phyloP scores from a whole-genome alignment of 805 yeast genomes.

The Candida schatavii region DNA sequence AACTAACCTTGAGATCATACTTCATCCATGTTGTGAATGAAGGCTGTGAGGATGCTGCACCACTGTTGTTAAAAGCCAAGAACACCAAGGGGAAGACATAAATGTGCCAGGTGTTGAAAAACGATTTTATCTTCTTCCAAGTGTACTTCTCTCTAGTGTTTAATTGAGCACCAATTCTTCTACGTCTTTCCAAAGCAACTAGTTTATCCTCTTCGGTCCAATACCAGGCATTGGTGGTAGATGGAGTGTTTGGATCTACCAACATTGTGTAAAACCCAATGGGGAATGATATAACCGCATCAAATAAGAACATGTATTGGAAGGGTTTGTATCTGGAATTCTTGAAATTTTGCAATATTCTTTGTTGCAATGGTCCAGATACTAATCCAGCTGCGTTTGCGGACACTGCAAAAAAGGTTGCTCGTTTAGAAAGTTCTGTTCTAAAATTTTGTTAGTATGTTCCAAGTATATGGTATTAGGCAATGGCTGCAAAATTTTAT shows the following conservation, averaged over 20 bases:
- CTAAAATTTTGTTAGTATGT: constrained; percentile 7
- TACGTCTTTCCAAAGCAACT: constrained; percentile 47
- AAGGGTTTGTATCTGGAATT: constrained; percentile 24
- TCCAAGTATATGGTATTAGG: not conserved
- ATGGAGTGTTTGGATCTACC: constrained; percentile 33
- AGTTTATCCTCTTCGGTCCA: constrained; percentile 31
- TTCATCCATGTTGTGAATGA: constrained; percentile 40
- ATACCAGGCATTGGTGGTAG: constrained; percentile 34
- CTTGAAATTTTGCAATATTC: constrained; percentile 21
- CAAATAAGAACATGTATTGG: constrained; percentile 35
- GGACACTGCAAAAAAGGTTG: constrained; percentile 29
- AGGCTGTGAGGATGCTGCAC: constrained; percentile 33
- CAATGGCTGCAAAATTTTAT: not conserved
- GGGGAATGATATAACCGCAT: constrained; percentile 32
- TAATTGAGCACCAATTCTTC: constrained; percentile 39
- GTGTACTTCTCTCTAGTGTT: constrained; percentile 42
- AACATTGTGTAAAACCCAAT: constrained; percentile 30
- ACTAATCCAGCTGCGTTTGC: constrained; percentile 25
- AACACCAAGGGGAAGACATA: constrained; percentile 43
- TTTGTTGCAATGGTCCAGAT: constrained; percentile 34
- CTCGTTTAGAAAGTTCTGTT: constrained; percentile 24
- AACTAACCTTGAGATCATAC: constrained; percentile 21
- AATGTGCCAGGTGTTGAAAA: constrained; percentile 50
- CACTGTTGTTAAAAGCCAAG: constrained; percentile 33
- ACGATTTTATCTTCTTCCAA: constrained; percentile 34